Percentiles rank a stretch among this genome's conserved stretches.
Conservation (phyloP, 495 filamentous ascomycete species). For the Penicillium malachiteum region DNA sequence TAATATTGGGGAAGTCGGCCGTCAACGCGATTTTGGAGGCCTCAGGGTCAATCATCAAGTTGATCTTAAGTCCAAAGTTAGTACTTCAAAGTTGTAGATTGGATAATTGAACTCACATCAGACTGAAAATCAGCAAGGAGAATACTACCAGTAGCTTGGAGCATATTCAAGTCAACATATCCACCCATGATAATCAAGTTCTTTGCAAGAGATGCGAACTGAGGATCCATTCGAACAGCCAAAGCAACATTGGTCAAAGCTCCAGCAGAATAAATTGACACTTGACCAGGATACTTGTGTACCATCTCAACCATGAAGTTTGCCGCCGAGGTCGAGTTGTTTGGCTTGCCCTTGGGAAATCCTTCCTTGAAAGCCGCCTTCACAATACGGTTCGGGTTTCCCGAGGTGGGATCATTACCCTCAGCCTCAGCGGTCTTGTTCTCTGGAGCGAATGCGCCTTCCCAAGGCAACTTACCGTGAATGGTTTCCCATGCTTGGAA, state of each 20-base stretch:
- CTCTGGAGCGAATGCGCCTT: constrained; percentile 34
- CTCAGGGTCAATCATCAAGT: constrained; percentile 44
- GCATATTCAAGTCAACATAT: constrained; percentile 41
- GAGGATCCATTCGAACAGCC: constrained; percentile 37
- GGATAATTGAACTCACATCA: constrained; percentile 18
- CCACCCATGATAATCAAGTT: constrained; percentile 41
- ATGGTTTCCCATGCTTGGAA: constrained; percentile 35
- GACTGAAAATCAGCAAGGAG: constrained; percentile 32
- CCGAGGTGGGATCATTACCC: constrained; percentile 34
- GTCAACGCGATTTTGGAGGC: constrained; percentile 42
- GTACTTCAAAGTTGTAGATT: background rate
- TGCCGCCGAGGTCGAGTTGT: constrained; percentile 31
- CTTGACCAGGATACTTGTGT: constrained; percentile 36
- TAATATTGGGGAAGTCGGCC: constrained; percentile 41
- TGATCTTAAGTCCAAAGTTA: constrained; percentile 21
- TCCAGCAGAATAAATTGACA: constrained; percentile 34
- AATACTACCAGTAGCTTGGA: constrained; percentile 27
- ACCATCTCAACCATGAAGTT: constrained; percentile 43
- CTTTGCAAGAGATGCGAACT: constrained; percentile 40
- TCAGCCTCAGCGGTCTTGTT: constrained; percentile 27
- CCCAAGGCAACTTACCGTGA: constrained; percentile 33
- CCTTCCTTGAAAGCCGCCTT: constrained; percentile 35
- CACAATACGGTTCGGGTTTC: constrained; percentile 31
- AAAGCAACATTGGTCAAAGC: constrained; percentile 44
- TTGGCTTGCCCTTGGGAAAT: constrained; percentile 27